Base-by-base conservation (phyloP, 805 yeast species). In the Blastobotrys attinorum region DNA sequence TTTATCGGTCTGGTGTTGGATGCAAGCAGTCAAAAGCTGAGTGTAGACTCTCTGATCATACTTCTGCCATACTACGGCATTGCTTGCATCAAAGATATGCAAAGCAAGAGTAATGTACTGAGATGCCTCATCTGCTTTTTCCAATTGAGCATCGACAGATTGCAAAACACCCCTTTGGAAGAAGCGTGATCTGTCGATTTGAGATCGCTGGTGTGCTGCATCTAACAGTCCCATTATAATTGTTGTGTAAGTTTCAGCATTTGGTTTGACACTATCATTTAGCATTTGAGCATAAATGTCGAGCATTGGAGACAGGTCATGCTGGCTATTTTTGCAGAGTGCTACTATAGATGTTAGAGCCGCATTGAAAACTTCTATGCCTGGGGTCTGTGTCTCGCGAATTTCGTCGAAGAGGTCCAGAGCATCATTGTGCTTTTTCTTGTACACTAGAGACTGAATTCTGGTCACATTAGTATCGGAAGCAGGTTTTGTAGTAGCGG, bases 71-170 rank as follows among this genome's bases (percentile, higher is more conserved):
- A 45, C 36, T 15, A 48, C 53, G 6, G 54, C 39, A 31, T 49
- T 55, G 31, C 59, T 49, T 5, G 63, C 64, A 33, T 48, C 53
- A 41, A 58, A 59, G 16, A 61, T 32, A 16, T 62, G 61, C 16
- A 61, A 39, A 1, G 65, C 65, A 22, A 59, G 45, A 11, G 43
- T 42, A 15, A 54, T 43, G 34, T 55, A 56, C 8, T 47, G 45
- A 18, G 40, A 45, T 7, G 52, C 47, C 11, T 44, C 45, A 2
- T 48, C 47, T 6, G 42, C 17, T 13, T 36, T n/a, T 7, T 46
- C 45, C 7, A 46, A 38, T 15, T 46, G 33, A 2, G 23, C 33
- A 16, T 37, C 37, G 33, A 41, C 50, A 29, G 45, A 37, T 7
- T 50, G 39, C 22, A 51, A 31, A 16, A 43, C 21, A 3, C 36